Evolutionary conservation across 225 moss, liverwort and hornwort genomes (phyloP), one percentile per base, ranked within the genome.

Genomic region (Rhytidiadelphus loreus): DNA sequence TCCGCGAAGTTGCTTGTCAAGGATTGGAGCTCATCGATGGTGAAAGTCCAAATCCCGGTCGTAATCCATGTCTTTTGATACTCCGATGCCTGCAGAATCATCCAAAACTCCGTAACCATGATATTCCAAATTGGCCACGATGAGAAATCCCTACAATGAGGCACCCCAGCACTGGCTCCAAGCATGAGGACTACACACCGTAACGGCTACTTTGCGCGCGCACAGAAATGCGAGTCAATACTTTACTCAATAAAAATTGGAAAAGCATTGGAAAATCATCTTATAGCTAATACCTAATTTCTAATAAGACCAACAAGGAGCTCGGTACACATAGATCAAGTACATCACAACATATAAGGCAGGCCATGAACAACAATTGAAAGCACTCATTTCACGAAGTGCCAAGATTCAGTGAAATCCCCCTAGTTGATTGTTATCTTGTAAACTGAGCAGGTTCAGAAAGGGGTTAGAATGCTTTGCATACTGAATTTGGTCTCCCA

Each of bases 1-100:
- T 91, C 89, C 50, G 91, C 88, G 76, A 94, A 94, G 73, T 92
- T 70, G 68, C 60, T 80, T 26, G 94, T 92, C 32, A 92, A 74
- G 20, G 58, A 50, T 59, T 80, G 46, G 57, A 90, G 90, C 81
- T 90, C 57, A 28, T 85, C 66, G 52, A 90, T 88, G 12, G 90
- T 81, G 41, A 87, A 90, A 48, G 35, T 57, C 91, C 52, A 85
- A 73, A 58, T 85, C 88, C 85, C 88, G 41, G 74, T 14, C n/a
- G n/a, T 22, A 52, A 23, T 53, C 52, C 77, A 52, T 76, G 76
- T 50, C 75, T 50, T 20, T 52, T 13, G 76, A 33, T 4, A 77
- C 66, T 88, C 81, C 26, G 88, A 41, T 43, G 39, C 65, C 90
- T 90, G 84, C 57, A 55, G 8, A 77, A n/a, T 77, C 37, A 53